Evolutionary conservation across 257 asterid genomes (phyloP), one percentile per base, ranked within the genome.

Genomic region (Lavandula angustifolia): DNA sequence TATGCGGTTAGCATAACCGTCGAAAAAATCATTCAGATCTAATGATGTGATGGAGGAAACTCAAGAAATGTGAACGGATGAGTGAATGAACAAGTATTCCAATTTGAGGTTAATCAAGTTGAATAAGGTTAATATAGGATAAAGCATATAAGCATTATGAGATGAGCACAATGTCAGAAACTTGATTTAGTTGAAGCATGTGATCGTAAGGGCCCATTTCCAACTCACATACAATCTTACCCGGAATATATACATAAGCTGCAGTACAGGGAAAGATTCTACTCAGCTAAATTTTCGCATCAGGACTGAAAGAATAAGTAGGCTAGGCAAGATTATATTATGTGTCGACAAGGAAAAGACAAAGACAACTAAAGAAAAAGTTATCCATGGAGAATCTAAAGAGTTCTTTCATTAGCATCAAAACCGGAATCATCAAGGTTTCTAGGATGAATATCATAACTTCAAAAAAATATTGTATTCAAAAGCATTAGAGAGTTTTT

Each of bases 401-500:
- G 2, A 46, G 44, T 57, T 12, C 49, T 33, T 32, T 3, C 58
- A 40, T 41, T 41, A 17, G 29, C 38, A 18, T 56, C 9, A 72
- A 40, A 29, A 72, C 29, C 53, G 64, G 47, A 70, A n/a, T n/a
- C 37, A 49, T 60, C 31, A 37, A 3, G 9, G 17, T 38, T 62
- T 14, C 33, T 62, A 46, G 31, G 31, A 48, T 42, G n/a, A 18
- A 50, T 17, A 32, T 16, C 38, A 54, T 7, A 50, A 42, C 33
- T 53, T 35, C 22, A 54, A 0, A 48, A 7, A 13, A 22, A 22
- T 29, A 7, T 67, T 47, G 66, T 1, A 29, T 27, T 69, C 40
- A 56, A 71, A 42, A 9, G 11, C 4, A 37, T 59, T 59, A n/a
- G 22, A 22, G 29, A 22, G 38, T 18, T 58, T 60, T 35, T 6